Evolutionary conservation across 1,284 basidiomycete species (phyloP).

Genomic region (Cerrena zonata): DNA sequence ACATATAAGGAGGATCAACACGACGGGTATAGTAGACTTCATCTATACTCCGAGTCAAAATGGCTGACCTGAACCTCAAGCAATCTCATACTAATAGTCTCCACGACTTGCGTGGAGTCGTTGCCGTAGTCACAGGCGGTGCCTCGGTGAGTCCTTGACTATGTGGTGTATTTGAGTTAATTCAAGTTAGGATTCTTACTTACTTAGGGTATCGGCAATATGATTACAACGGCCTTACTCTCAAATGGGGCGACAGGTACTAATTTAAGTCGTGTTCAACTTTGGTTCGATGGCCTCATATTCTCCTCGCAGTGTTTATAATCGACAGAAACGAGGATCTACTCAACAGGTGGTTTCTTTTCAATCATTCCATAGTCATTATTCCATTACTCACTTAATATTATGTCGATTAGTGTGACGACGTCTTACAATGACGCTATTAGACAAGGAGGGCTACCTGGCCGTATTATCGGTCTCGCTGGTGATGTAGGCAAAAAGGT

Average conservation of each 20-base stretch:
- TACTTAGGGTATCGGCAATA: constrained; percentile 43
- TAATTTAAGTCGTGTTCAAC: neutral
- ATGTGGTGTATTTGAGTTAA: neutral
- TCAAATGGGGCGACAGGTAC: constrained; percentile 39
- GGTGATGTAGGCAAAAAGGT: constrained; percentile 46
- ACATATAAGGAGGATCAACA: too few species aligned
- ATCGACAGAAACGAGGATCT: constrained; percentile 40
- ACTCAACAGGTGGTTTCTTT: constrained; percentile 29
- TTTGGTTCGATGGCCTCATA: neutral
- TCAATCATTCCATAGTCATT: neutral
- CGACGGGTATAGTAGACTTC: too few species aligned
- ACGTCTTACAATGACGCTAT: constrained; percentile 37
- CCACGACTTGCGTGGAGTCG: constrained; percentile 40
- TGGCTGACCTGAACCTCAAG: too few species aligned
- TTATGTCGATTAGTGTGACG: constrained; percentile 17
- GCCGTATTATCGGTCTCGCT: constrained; percentile 37
- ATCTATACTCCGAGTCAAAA: too few species aligned
- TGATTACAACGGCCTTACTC: constrained; percentile 41
- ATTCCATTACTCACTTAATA: neutral
- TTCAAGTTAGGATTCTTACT: neutral
- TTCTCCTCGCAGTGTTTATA: constrained; percentile 33
- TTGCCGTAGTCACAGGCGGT: constrained; percentile 47
- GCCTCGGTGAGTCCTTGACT: constrained; percentile 34
- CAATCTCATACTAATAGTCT: constrained; percentile 34
- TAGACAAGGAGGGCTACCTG: constrained; percentile 26